These are phyloP conservation scores for Chrysanthemum makinoi DNA, from an alignment of 129 eudicot genomes.

Conservation along the genomic window DNA sequence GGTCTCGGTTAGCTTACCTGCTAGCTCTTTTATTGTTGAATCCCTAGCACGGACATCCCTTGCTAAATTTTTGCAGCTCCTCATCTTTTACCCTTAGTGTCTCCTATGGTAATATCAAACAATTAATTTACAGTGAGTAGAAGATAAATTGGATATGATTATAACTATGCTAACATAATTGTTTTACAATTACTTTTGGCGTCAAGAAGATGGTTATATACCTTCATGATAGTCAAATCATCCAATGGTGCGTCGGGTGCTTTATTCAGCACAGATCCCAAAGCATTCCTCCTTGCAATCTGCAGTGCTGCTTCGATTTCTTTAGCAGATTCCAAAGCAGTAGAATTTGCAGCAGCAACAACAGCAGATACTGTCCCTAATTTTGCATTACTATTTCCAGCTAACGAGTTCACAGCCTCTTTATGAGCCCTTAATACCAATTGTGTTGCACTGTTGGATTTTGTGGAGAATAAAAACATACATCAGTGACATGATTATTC, in stretches of 20 bases:
- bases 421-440: slow-evolving; percentile 94
- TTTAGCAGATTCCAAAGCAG: slow-evolving; percentile 86
- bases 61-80: slow-evolving; percentile 84
- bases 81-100: slow-evolving; percentile 91
- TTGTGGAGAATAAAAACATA: background rate
- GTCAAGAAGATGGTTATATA: slow-evolving; percentile 17
- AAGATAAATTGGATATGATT: background rate
- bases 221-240: slow-evolving; percentile 93
- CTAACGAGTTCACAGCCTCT: slow-evolving; percentile 91
- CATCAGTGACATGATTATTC: slow-evolving; percentile 1
- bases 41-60: slow-evolving; percentile 89
- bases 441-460: slow-evolving; percentile 73
- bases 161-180: background rate
- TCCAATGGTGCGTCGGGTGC: slow-evolving; percentile 77
- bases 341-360: slow-evolving; percentile 93
- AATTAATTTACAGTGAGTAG: background rate
- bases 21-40: slow-evolving; percentile 85
- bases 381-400: slow-evolving; percentile 84
- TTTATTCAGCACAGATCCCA: slow-evolving; percentile 66
- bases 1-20: slow-evolving; percentile 91
- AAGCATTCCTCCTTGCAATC: slow-evolving; percentile 78
- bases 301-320: slow-evolving; percentile 97
- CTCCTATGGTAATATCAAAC: slow-evolving; percentile 50
- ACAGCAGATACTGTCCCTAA: slow-evolving; percentile 91
- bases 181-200: background rate